Conservation (phyloP, 768 basidiomycete species). For the Kwoniella sp. region DNA sequence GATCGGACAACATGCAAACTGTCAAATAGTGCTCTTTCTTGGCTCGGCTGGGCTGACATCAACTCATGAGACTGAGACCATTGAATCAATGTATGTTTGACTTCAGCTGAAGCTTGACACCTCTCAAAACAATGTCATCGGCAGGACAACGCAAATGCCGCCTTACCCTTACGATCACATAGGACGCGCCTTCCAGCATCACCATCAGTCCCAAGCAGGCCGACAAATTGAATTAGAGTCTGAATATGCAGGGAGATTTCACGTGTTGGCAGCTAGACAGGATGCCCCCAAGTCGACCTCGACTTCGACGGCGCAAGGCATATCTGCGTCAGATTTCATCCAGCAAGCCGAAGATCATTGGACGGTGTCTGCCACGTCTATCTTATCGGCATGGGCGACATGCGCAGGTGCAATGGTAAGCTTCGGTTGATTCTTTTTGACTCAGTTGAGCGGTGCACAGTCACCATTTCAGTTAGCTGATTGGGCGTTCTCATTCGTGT, state of each 20-base stretch:
- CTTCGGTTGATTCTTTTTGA: too few species aligned
- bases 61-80: too few species aligned
- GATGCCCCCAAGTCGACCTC: not conserved
- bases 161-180: not conserved
- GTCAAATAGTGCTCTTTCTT: too few species aligned
- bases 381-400: slow-evolving; percentile 41
- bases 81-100: too few species aligned
- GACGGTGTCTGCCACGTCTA: slow-evolving; percentile 36
- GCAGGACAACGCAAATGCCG: not conserved
- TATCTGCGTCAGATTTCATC: slow-evolving; percentile 31
- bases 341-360: slow-evolving; percentile 40
- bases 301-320: slow-evolving; percentile 8
- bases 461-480: slow-evolving; percentile 17
- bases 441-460: too few species aligned
- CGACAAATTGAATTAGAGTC: too few species aligned
- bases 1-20: too few species aligned
- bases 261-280: not conserved
- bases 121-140: not conserved
- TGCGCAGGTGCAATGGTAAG: slow-evolving; percentile 38
- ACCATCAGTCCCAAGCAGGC: not conserved
- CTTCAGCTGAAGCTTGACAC: too few species aligned
- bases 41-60: too few species aligned
- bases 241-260: not conserved
- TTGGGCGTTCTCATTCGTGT: too few species aligned
- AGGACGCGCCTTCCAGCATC: not conserved